These are phyloP conservation scores for Parmales sp. DNA, from an alignment of 108 stramenopile genomes.

Conservation along the genomic window DNA sequence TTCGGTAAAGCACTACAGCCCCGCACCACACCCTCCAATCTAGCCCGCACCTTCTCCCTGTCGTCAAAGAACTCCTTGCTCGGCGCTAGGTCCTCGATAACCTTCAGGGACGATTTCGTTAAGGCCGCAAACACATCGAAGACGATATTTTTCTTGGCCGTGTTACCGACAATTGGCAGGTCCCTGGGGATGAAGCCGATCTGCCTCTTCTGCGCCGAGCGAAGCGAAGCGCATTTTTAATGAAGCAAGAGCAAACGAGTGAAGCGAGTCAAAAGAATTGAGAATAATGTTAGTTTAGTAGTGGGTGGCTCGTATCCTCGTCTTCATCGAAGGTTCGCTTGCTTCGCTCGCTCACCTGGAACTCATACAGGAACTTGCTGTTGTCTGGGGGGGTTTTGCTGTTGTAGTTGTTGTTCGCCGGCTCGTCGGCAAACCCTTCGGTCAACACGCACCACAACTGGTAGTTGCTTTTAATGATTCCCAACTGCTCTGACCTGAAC, in stretches of 20 bases:
- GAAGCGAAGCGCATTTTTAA: too few relatives aligned
- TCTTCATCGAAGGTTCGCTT: not conserved
- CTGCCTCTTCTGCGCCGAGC: too few relatives aligned
- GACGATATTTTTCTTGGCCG: too few relatives aligned
- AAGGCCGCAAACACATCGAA: not conserved
- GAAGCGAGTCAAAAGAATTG: too few relatives aligned
- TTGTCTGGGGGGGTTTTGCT: not conserved
- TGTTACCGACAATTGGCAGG: too few relatives aligned
- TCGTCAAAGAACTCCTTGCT: conserved; percentile 40
- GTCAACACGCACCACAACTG: not conserved
- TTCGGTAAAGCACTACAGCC: conserved; percentile 59
- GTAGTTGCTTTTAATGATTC: not conserved
- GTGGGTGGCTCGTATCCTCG: not conserved
- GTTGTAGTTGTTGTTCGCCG: not conserved
- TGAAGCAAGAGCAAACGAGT: too few relatives aligned
- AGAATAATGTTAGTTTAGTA: too few relatives aligned
- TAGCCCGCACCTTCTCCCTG: conserved; percentile 55
- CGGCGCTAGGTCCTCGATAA: conserved; percentile 34
- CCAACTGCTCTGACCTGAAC: not conserved
- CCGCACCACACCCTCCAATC: conserved; percentile 43
- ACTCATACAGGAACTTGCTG: not conserved
- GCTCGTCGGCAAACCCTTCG: not conserved
- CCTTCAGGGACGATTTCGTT: not conserved
- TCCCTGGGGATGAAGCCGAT: not conserved
- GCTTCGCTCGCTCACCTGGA: too few relatives aligned